Base-by-base conservation (phyloP, 768 basidiomycete species). In the Fomitopsis serialis region DNA sequence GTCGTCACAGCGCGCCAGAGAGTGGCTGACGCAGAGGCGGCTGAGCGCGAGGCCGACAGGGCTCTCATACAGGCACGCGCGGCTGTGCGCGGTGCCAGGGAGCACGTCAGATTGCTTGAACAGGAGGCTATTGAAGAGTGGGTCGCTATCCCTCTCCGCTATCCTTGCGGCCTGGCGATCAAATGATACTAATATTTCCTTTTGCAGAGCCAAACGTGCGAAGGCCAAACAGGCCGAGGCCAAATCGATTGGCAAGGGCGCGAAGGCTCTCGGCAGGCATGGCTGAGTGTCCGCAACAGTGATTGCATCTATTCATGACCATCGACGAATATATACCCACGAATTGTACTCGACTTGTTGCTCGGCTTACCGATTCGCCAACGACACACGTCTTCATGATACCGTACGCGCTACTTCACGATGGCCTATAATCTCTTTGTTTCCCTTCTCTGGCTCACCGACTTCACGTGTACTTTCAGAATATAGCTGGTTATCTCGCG, bases 141-240 rank as follows among this genome's bases (percentile, higher is more conserved):
- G 63, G 79, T 59, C 17, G 42, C 11, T 7, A 42, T n/a, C n/a
- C 29, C 42, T 32, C 22, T 3, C 45, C 2, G 12, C 9, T 24
- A 12, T 37, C 21, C 42, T 23, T 24, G 40, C 42, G 32, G 19
- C n/a, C 8, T 11, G 11, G 29, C 29, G 29, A 13, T 32, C 29
- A 32, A 32, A 32, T 11, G 29, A 32, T 32, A 11, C 29, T 32
- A 12, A 24, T 59, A 32, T 37, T 36, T 35, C 36, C 21, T 55
- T 49, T 52, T 45, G n/a, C 58, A 81, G 79, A 27, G 70, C 74
- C 23, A 67, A 64, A 29, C 77, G 76, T 45, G 79, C 79, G 12
- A 78, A 77, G 63, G 72, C 74, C 7, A 81, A 81, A 58, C 78
- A 79, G 55, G 74, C 72, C 13, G 76, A 80, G 59, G 74, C 76